Conservation (phyloP, 2,329 filamentous ascomycete genomes). For the Aspergillus clavatus region DNA sequence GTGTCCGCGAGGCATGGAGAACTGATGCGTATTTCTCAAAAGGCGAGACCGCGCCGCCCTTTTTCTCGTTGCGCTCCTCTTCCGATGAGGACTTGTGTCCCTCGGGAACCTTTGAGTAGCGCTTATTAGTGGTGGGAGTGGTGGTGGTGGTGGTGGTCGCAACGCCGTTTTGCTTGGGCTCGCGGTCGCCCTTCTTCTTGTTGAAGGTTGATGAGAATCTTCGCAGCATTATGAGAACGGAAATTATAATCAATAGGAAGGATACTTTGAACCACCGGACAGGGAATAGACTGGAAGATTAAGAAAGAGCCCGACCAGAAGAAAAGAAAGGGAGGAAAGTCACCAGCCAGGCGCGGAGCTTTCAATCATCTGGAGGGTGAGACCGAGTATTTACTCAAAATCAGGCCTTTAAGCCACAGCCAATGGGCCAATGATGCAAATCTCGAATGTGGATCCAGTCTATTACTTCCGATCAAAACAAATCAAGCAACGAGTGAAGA, state of each 20-base stretch:
- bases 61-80: slow-evolving; percentile 31
- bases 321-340: neutral
- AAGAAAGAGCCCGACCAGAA: neutral
- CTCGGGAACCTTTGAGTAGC: slow-evolving; percentile 29
- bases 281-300: neutral
- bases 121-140: slow-evolving; percentile 25
- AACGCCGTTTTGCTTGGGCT: slow-evolving; percentile 28
- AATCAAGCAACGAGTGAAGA: no score
- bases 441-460: neutral
- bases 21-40: slow-evolving; percentile 45
- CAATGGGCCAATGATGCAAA: neutral
- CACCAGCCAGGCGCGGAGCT: neutral
- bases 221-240: slow-evolving; percentile 37
- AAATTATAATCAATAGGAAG: no score
- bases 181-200: slow-evolving; percentile 34
- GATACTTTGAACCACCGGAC: no score
- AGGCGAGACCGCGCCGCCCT: slow-evolving; percentile 36
- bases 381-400: neutral
- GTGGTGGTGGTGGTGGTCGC: slow-evolving; percentile 18
- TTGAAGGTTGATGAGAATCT: slow-evolving; percentile 39
- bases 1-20: slow-evolving; percentile 54
- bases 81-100: slow-evolving; percentile 22
- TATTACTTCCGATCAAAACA: neutral
- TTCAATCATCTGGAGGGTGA: neutral
- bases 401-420: neutral